Evolutionary conservation across 371 early-diverging fungal species (phyloP), one percentile per base, ranked within the genome.

Genomic region (Mucor lusitanicus): DNA sequence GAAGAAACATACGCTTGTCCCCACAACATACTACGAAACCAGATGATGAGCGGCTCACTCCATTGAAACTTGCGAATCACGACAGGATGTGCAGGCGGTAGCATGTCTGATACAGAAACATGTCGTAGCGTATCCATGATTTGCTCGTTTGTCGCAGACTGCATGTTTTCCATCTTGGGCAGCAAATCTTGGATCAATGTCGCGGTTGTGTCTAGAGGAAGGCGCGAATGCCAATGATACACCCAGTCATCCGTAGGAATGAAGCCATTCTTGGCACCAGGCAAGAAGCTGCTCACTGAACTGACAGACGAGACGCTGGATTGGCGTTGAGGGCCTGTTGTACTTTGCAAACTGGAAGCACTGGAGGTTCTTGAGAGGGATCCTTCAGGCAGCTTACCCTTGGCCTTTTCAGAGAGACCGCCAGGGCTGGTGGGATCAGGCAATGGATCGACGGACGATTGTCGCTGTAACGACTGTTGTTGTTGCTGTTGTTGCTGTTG

Each of bases 11-110:
- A 90, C 0, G 86, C 80, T 62, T 87, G 85, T 27, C 89, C 88
- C 90, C 89, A 88, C 53, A 90, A 67, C 73, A 90, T 78, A 65
- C 87, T 86, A 15, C 85, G 67, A 75, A 87, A 90, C 90, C 90
- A 90, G 48, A 87, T 87, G 9, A 87, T 76, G 48, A 87, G 60
- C 6, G 88, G 85, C 19, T 86, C 86, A 9, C 78, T 73, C 86
- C 86, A 86, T 62, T 78, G 78, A 60, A 86, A 85, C 56, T 78
- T 82, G 55, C 82, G 85, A 13, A 81, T 79, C 30, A 76, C 70
- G 17, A 85, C 74, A 4, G 83, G 73, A 15, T 69, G 70, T 40
- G 65, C 65, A 19, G 50, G 48, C 37, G 70, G 64, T 44, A 69
- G 35, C 6, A 64, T 60, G 6, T 64, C 56, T 23, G 64, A 40